A percentile compares a stretch with the other conserved stretches of the same genome.
Evolutionary conservation across 1,284 basidiomycete genomes (phyloP).

Genomic region (Gymnopus androsaceus): DNA sequence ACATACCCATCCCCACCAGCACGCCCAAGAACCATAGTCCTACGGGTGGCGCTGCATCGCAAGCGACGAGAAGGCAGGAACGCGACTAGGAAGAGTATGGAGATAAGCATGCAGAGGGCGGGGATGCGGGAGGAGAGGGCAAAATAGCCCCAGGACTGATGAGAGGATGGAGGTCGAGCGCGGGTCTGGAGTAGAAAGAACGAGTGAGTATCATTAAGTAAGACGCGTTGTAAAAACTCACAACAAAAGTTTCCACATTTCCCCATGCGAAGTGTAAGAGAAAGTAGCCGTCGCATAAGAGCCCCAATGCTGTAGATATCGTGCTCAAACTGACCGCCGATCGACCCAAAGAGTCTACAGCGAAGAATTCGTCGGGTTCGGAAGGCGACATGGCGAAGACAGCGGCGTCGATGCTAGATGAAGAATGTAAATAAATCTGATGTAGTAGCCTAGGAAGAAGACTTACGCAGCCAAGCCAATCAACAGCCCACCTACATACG

Average conservation of each 20-base stretch:
- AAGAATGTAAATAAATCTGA: conserved; percentile 3
- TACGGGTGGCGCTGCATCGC: conserved; percentile 33
- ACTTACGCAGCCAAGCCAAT: conserved; percentile 53
- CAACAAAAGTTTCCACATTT: conserved; percentile 52
- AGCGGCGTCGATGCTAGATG: conserved; percentile 46
- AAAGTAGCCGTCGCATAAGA: conserved; percentile 63
- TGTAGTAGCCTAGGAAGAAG: not conserved
- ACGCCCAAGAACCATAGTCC: conserved; percentile 6
- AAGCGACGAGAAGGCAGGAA: conserved; percentile 65
- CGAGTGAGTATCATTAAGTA: not conserved
- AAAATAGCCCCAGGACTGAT: conserved; percentile 54
- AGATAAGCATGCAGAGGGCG: conserved; percentile 54
- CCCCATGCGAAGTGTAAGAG: conserved; percentile 58
- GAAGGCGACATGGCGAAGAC: conserved; percentile 62
- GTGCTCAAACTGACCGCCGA: conserved; percentile 56
- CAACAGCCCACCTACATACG: conserved; percentile 50
- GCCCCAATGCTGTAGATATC: conserved; percentile 60
- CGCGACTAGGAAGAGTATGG: conserved; percentile 52
- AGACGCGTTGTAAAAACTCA: conserved; percentile 27
- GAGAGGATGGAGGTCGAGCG: conserved; percentile 43
- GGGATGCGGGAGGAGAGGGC: conserved; percentile 64
- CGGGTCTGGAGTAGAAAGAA: not conserved
- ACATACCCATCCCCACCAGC: conserved; percentile 6
- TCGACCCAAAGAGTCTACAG: conserved; percentile 44
- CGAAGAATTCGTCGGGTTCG: not conserved